Evolutionary conservation across 1,139 yeast genomes (phyloP).

Genomic region (Spathaspora sp.): DNA sequence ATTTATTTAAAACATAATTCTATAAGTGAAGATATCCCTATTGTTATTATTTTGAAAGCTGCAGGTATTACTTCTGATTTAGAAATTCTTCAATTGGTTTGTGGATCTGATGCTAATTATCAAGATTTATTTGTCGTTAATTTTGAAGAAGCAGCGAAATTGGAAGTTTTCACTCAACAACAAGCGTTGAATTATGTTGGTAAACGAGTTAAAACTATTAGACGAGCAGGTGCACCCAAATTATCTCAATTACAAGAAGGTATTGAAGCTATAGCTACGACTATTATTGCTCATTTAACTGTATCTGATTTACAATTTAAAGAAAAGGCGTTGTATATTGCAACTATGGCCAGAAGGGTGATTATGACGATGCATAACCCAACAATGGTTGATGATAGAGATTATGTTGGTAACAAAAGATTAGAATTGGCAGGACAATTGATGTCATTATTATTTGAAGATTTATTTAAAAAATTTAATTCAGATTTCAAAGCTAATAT

Average conservation of each 20-base stretch:
- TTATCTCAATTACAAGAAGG: conserved; percentile 87
- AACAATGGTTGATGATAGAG: conserved; percentile 94
- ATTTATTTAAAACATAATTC: conserved; percentile 93
- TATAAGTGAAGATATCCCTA: conserved; percentile 92
- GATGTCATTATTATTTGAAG: conserved; percentile 92
- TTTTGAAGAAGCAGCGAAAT: conserved; percentile 88
- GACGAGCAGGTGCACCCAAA: conserved; percentile 83
- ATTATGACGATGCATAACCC: conserved; percentile 95
- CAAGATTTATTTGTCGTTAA: conserved; percentile 92
- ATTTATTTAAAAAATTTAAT: conserved; percentile 93
- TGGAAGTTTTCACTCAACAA: conserved; percentile 86
- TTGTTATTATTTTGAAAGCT: conserved; percentile 89
- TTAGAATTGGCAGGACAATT: conserved; percentile 96
- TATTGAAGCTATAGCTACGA: conserved; percentile 94
- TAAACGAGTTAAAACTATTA: conserved; percentile 83
- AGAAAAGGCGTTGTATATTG: conserved; percentile 91
- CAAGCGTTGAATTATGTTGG: conserved; percentile 94
- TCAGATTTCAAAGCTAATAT: conserved; percentile 90
- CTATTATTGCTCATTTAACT: conserved; percentile 91
- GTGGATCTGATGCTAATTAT: conserved; percentile 84
- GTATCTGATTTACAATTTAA: conserved; percentile 85
- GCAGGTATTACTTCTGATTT: conserved; percentile 92
- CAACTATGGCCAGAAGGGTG: conserved; percentile 95
- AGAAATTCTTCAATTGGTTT: conserved; percentile 90
- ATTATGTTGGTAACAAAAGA: conserved; percentile 97